Percentiles rank a stretch among this genome's conserved stretches.
phyloP scores from a whole-genome alignment of 352 stramenopile species.

The Elongisporangium undulatum region DNA sequence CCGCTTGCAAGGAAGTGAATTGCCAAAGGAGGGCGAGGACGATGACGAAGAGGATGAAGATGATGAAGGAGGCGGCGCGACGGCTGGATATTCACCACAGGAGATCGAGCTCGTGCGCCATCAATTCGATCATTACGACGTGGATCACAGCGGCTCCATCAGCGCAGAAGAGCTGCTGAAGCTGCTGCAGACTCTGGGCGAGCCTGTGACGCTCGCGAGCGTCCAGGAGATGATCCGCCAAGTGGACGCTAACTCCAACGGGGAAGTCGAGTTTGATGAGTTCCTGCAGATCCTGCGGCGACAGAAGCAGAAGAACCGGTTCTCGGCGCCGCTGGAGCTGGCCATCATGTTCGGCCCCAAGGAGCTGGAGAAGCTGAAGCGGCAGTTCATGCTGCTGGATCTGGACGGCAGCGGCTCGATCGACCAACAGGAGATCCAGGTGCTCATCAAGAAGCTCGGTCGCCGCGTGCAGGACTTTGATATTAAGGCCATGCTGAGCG shows the following conservation, averaged over 20 bases:
- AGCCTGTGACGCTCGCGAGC: constrained; percentile 52
- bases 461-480: constrained; percentile 39
- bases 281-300: constrained; percentile 53
- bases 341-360: constrained; percentile 59
- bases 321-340: constrained; percentile 56
- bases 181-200: constrained; percentile 50
- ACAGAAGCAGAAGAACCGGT: constrained; percentile 62
- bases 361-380: constrained; percentile 62
- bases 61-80: constrained; percentile 13
- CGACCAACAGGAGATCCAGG: constrained; percentile 58
- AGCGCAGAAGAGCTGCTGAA: constrained; percentile 51
- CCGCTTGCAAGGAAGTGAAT: constrained; percentile 2
- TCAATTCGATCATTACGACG: constrained; percentile 61
- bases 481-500: constrained; percentile 46
- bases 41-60: constrained; percentile 9
- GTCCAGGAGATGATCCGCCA: constrained; percentile 51
- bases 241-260: constrained; percentile 53
- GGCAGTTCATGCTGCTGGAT: constrained; percentile 66
- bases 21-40: constrained; percentile 3
- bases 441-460: constrained; percentile 57
- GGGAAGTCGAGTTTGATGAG: constrained; percentile 65
- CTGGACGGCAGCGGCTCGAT: constrained; percentile 61
- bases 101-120: constrained; percentile 36
- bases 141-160: constrained; percentile 60
- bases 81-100: constrained; percentile 32